Evolutionary conservation across 2,329 filamentous ascomycete genomes (phyloP).

Genomic region (Colletotrichum simmondsii): DNA sequence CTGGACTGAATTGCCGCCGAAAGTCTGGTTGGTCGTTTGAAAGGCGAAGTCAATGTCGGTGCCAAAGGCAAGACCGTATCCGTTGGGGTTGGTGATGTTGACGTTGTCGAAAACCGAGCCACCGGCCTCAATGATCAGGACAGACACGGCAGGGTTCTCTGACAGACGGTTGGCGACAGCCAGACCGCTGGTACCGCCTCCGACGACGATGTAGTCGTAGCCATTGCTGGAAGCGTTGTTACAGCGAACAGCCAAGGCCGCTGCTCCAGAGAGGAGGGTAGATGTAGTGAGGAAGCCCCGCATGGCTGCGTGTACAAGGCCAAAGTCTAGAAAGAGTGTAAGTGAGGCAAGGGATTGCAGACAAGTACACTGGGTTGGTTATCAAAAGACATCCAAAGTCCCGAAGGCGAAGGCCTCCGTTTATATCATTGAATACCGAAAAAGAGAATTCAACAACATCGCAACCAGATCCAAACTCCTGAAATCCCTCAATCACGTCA

Average conservation of each 20-base stretch:
- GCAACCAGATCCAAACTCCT: not conserved
- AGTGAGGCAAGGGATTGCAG: no score
- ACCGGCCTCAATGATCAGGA: slow-evolving; percentile 48
- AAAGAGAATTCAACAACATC: not conserved
- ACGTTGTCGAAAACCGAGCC: slow-evolving; percentile 46
- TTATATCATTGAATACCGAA: not conserved
- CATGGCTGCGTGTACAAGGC: not conserved
- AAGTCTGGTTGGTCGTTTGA: slow-evolving; percentile 43
- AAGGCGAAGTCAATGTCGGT: slow-evolving; percentile 50
- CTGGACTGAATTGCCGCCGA: slow-evolving; percentile 45
- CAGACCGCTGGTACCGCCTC: slow-evolving; percentile 49
- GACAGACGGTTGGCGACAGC: slow-evolving; percentile 50
- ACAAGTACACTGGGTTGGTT: not conserved
- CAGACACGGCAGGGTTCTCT: slow-evolving; percentile 43
- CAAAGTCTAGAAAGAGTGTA: not conserved
- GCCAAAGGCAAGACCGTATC: slow-evolving; percentile 39
- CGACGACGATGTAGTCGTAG: slow-evolving; percentile 52
- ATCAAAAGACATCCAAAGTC: accelerated
- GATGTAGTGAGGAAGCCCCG: not conserved
- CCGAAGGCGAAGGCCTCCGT: not conserved
- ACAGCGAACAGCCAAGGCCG: not conserved
- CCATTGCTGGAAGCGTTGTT: not conserved
- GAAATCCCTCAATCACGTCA: not conserved
- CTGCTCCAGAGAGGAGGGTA: slow-evolving; percentile 8
- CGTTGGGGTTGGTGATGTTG: slow-evolving; percentile 43